Percentiles rank a stretch among this genome's conserved stretches.
phyloP scores from a whole-genome alignment of 805 yeast species.

The Kuraishia cidri region DNA sequence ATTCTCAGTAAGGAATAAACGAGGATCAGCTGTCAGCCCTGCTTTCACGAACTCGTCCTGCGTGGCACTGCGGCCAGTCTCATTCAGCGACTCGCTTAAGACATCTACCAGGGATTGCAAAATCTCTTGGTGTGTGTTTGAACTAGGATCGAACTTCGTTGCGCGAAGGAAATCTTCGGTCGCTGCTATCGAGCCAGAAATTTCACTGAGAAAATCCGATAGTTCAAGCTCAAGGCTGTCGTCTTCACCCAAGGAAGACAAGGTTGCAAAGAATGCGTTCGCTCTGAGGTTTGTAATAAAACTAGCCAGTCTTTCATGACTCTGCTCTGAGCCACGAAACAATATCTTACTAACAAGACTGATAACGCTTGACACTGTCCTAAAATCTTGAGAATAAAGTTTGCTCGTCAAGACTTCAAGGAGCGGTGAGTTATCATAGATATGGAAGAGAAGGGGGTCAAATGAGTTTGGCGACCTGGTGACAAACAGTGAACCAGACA shows the following conservation, averaged over 20 bases:
- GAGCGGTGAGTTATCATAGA: conserved; percentile 26
- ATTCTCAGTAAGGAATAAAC: conserved; percentile 28
- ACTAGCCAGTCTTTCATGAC: conserved; percentile 30
- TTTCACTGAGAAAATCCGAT: conserved; percentile 6
- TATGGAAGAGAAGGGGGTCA: conserved; percentile 11
- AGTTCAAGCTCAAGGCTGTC: conserved; percentile 10
- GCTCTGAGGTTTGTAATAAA: conserved; percentile 37
- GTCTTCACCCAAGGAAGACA: conserved; percentile 30
- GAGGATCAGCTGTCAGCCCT: conserved; percentile 36
- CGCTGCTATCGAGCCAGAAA: conserved; percentile 18
- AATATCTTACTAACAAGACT: conserved; percentile 36
- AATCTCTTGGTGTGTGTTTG: conserved; percentile 29
- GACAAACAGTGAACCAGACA: conserved; percentile 33
- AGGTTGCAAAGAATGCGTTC: conserved; percentile 33
- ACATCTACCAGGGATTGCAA: conserved; percentile 27
- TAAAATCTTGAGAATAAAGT: conserved; percentile 31
- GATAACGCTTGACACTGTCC: conserved; percentile 31
- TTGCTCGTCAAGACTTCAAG: conserved; percentile 32
- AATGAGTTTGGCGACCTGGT: conserved; percentile 20
- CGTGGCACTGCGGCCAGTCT: conserved; percentile 30
- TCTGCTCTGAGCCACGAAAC: conserved; percentile 28
- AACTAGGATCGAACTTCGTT: conserved; percentile 26
- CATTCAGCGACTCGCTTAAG: conserved; percentile 30
- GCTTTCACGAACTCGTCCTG: conserved; percentile 34
- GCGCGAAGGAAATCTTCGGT: conserved; percentile 25